phyloP scores from a whole-genome alignment of 2,329 filamentous ascomycete species.

The Diaporthe destruens region DNA sequence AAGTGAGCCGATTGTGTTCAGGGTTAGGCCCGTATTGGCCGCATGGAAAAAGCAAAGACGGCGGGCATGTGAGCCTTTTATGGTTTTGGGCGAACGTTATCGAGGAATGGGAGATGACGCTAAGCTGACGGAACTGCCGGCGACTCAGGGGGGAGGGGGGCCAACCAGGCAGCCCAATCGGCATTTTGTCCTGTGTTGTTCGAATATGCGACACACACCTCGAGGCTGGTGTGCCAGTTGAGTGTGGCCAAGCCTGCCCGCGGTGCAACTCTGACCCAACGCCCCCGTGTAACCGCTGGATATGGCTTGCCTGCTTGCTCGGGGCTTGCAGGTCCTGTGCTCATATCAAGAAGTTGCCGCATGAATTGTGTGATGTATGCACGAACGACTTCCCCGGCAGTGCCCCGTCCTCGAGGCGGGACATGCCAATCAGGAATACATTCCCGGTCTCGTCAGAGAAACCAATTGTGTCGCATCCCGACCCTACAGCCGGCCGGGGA shows the following conservation, averaged over 20 bases:
- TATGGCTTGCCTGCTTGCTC: background rate
- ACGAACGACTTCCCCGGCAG: slow-evolving; percentile 20
- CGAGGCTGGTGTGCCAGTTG: too few species aligned
- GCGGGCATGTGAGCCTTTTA: slow-evolving; percentile 33
- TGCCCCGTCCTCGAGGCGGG: slow-evolving; percentile 14
- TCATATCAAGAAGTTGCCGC: slow-evolving; percentile 7
- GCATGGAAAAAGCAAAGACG: slow-evolving; percentile 27
- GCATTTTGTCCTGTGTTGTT: background rate
- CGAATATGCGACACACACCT: slow-evolving; percentile 20
- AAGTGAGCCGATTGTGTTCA: slow-evolving; percentile 3
- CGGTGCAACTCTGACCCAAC: slow-evolving; percentile 21
- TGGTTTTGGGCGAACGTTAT: slow-evolving; percentile 27
- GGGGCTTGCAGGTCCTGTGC: background rate
- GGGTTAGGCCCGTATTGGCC: slow-evolving; percentile 18
- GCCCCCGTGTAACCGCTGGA: slow-evolving; percentile 26
- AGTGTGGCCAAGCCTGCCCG: background rate
- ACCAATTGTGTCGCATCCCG: slow-evolving; percentile 18
- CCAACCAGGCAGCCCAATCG: background rate
- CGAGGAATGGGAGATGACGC: slow-evolving; percentile 24
- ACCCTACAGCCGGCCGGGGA: slow-evolving; percentile 2
- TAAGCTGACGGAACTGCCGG: slow-evolving; percentile 28
- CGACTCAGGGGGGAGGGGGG: slow-evolving; percentile 27
- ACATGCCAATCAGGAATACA: slow-evolving; percentile 32
- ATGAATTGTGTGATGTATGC: slow-evolving; percentile 25
- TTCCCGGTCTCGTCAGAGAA: slow-evolving; percentile 14